Base-by-base conservation (phyloP, 257 asterid species). In the Plantago major region DNA sequence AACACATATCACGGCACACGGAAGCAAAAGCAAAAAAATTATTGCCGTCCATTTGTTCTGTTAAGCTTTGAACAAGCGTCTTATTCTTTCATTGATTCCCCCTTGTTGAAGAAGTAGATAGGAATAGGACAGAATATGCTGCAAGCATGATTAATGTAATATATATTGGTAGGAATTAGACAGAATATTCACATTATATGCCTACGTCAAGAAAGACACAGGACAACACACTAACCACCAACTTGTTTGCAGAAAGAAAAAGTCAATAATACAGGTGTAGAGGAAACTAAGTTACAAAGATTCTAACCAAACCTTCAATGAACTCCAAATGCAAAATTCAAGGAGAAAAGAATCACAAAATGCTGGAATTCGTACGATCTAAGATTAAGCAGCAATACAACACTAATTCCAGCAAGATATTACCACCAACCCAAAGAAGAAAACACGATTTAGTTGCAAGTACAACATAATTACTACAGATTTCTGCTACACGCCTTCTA, bases 271-370 rank as follows among this genome's bases (percentile, higher is more conserved):
- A 33, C 55, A 58, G 76, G 76, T 73, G 42, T 10, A 33, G 38
- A 42, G 30, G 30, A 38, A 17, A 19, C 46, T 28, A 16, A 56
- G 62, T 45, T 48, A 42, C 73, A 45, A 63, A 19, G 73, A 64
- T 64, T 72, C 75, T 54, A 57, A 76, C 77, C 75, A 53, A 72
- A 69, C 71, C 40, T 56, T 22, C 19, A 60, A 60, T 60, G 43
- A 9, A 19, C 44, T 45, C 11, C 0, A 18, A 26, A 58, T 40
- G 10, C 30, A 16, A 42, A 42, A 15, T 15, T 26, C 26, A 64
- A 64, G 50, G 59, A 60, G 55, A 59, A 42, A 57, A 22, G 17
- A 10, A 15, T 5, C 30, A 52, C 18, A 52, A 42, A 57, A 16
- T 42, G n/a, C 26, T 15, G 38, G 38, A 51, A 51, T 19, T 19